Evolutionary conservation across 768 basidiomycete genomes (phyloP), one percentile per base, ranked within the genome.

Genomic region (Leccinum variicolor): DNA sequence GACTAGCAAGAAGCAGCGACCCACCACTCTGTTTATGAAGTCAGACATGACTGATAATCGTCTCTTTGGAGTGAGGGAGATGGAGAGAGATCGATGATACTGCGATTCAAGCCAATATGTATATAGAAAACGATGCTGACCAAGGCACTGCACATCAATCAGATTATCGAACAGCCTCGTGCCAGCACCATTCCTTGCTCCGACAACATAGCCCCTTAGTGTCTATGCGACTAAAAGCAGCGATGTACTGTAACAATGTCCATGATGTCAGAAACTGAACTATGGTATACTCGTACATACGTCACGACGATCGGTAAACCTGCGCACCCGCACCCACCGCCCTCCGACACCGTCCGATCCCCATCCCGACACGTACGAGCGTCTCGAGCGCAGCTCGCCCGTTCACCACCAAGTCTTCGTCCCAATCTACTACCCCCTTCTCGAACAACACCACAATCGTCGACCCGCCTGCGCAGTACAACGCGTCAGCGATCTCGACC

Each of bases 381-480:
- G 93, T 95, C 75, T 95, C 93, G 23, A 98, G 78, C n/a, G 86
- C 84, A 3, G 91, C 90, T 29, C 79, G 76, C n/a, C 90, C 87
- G 70, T 97, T 97, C 55, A 89, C 78, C 31, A 94, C 63, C 17
- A 97, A 71, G 71, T 98, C 95, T 62, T 94, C 90, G 64, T 98
- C 96, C 89, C 94, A 99, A 66, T 87, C 79, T 14, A 98, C 82
- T 4, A 74, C 81, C 7, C 88, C 90, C 67, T 87, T 92, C 73
- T 94, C 92, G 64, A 98, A 94, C 17, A 98, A 71, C 46, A 92
- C 74, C 41, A 98, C 94, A 61, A 97, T 91, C 11, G 94, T 95
- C 28, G 92, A 95, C 1, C 94, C 94, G 55, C 92, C 91, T 93
- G 41, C 11, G 19, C 39, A 9, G 26, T 3, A 1, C 23, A 11